These are phyloP conservation scores for Alectoria sarmentosa DNA, from an alignment of 495 filamentous ascomycete species.

Conservation along the genomic window DNA sequence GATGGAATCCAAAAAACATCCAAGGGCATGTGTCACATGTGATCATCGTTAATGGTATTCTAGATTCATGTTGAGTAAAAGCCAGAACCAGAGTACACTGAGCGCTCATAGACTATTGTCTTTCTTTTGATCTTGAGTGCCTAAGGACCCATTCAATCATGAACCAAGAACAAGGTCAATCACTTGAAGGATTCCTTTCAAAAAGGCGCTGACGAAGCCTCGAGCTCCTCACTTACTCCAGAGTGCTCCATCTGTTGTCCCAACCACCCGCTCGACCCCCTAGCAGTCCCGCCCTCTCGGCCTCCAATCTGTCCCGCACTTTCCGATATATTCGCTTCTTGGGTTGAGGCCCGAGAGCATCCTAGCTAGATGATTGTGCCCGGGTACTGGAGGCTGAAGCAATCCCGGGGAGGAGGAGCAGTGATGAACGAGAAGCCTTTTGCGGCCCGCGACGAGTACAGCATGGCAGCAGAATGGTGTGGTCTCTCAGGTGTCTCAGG, in stretches of 20 bases:
- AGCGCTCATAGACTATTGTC: not conserved
- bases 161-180: not conserved
- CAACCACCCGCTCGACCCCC: not conserved
- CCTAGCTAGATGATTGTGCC: not conserved
- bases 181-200: not conserved
- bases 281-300: not conserved
- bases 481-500: not conserved
- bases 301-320: too few relatives aligned
- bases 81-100: too few relatives aligned
- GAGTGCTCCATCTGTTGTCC: not conserved
- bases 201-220: not conserved
- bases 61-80: too few relatives aligned
- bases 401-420: not conserved
- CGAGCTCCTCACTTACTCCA: not conserved
- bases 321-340: not conserved
- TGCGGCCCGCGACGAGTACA: not conserved
- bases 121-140: not conserved
- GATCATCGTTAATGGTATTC: too few relatives aligned
- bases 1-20: too few relatives aligned
- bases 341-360: not conserved
- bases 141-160: not conserved
- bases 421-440: not conserved
- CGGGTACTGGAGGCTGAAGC: not conserved
- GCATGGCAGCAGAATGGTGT: not conserved
- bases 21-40: too few relatives aligned